Evolutionary conservation across 164 flowering plant genomes (phyloP).

Genomic region (Malania oleifera): DNA sequence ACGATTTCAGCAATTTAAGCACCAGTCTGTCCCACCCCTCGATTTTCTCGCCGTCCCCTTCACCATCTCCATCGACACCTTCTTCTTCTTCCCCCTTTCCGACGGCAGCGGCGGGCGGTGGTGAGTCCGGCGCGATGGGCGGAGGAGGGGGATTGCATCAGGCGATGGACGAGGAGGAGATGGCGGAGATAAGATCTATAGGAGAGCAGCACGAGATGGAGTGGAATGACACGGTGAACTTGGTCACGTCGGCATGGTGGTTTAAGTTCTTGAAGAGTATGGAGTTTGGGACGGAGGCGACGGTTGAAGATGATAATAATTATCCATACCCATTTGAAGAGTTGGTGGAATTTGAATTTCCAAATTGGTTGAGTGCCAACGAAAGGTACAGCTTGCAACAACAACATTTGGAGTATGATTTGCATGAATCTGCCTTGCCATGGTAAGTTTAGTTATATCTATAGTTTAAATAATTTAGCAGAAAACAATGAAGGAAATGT

Average conservation of each 20-base stretch:
- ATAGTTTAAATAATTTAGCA: too few relatives aligned
- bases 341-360: conserved; percentile 69
- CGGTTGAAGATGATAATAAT: conserved; percentile 30
- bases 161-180: conserved; percentile 66
- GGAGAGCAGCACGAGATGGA: conserved; percentile 89
- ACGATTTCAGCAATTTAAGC: conserved; percentile 62
- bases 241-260: conserved; percentile 89
- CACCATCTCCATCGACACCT: conserved; percentile 45
- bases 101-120: background rate
- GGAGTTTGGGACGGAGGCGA: conserved; percentile 37
- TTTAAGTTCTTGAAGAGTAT: conserved; percentile 58
- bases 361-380: conserved; percentile 71
- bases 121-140: conserved; percentile 9
- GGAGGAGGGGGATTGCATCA: conserved; percentile 39
- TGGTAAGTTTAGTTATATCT: conserved; percentile 40
- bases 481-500: background rate
- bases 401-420: conserved; percentile 41
- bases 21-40: conserved; percentile 32
- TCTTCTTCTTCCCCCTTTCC: conserved; percentile 36
- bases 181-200: conserved; percentile 74
- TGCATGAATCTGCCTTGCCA: conserved; percentile 65
- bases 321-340: conserved; percentile 48
- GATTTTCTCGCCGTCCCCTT: conserved; percentile 25
- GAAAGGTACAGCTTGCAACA: conserved; percentile 43
- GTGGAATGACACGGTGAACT: conserved; percentile 73